Conservation (phyloP, 225 moss, liverwort and hornwort genomes). For the Pleurozium schreberi region DNA sequence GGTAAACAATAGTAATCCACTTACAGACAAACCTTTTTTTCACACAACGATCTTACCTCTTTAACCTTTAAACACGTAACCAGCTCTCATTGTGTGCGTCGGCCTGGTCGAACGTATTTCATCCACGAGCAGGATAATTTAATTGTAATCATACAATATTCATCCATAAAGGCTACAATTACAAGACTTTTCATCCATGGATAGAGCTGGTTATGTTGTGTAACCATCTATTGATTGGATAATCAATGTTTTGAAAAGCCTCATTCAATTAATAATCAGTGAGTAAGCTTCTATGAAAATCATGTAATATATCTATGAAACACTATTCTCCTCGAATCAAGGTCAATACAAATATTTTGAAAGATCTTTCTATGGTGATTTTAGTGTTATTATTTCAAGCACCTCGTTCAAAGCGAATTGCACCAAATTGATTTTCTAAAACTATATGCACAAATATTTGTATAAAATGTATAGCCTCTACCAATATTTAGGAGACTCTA, state of each 20-base stretch:
- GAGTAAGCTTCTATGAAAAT: not conserved
- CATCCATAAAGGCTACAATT: no score
- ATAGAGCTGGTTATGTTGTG: no score
- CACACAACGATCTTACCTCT: not conserved
- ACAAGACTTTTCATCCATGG: no score
- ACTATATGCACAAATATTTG: not conserved
- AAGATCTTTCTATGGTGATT: not conserved
- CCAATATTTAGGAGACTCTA: fast-evolving
- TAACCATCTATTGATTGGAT: not conserved
- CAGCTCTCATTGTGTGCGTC: no score
- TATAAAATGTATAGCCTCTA: not conserved
- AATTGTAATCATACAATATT: no score
- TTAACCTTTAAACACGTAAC: no score
- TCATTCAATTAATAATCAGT: not conserved
- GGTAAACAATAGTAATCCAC: not conserved
- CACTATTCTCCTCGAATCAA: not conserved
- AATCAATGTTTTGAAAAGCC: not conserved
- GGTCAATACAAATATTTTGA: not conserved
- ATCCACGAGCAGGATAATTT: no score
- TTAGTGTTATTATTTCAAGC: not conserved
- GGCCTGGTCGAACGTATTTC: no score
- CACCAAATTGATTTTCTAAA: not conserved
- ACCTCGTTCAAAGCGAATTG: not conserved
- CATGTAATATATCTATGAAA: not conserved
- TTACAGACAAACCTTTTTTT: not conserved